phyloP scores from a whole-genome alignment of 2,329 filamentous ascomycete species.

The Colletotrichum navitas region DNA sequence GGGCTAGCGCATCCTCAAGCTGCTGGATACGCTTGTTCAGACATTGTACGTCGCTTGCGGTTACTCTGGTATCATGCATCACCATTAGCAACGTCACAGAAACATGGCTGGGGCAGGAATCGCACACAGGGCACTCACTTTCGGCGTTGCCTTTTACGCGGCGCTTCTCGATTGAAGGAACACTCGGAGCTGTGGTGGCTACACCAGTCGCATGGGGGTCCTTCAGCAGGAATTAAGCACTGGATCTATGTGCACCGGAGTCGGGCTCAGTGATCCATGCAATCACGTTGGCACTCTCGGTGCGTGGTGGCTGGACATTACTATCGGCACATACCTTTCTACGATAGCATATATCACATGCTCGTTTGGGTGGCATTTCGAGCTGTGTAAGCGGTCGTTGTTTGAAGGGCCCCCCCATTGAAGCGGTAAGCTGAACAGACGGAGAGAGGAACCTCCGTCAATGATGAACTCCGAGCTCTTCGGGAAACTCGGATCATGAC shows the following conservation, averaged over 20 bases:
- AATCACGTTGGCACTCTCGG: too few species aligned
- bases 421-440: not conserved
- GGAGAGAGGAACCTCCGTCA: conserved; percentile 5
- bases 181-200: conserved; percentile 24
- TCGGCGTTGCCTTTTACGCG: not conserved
- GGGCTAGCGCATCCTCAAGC: conserved; percentile 12
- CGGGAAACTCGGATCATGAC: not conserved
- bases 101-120: rapidly evolving
- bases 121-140: not conserved
- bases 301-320: rapidly evolving
- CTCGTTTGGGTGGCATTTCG: conserved; percentile 30
- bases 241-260: conserved; percentile 15
- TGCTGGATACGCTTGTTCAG: conserved; percentile 26
- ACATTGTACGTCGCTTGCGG: conserved; percentile 6
- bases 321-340: not conserved
- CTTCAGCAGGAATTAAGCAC: conserved; percentile 16
- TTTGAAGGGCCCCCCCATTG: not conserved
- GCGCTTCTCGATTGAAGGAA: conserved; percentile 8
- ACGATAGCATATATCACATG: conserved; percentile 31
- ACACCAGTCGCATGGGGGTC: conserved; percentile 30
- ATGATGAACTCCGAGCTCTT: not conserved
- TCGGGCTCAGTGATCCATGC: not conserved
- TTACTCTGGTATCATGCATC: not conserved
- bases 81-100: not conserved
- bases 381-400: not conserved